Evolutionary conservation across 2,329 filamentous ascomycete species (phyloP), one percentile per base, ranked within the genome.

Genomic region (Hyphodiscus sp.): DNA sequence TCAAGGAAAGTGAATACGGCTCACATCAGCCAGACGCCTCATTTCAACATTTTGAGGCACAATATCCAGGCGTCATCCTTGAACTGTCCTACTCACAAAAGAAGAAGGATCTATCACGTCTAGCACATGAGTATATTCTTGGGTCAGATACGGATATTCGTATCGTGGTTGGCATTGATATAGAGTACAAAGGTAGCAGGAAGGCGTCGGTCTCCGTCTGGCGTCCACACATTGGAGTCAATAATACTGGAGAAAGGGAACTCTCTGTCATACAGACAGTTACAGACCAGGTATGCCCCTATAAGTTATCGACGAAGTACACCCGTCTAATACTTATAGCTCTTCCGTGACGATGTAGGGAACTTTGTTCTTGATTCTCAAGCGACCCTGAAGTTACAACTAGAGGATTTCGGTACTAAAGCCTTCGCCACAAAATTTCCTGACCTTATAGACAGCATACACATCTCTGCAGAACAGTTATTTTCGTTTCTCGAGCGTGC

Each of bases 81-180:
- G 64, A 67, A 51, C 51, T 67, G 41, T 63, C 61, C 20, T 66
- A 65, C 43, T 61, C 60, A 11, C 64, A 66, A 59, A 59, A 63
- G 49, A 53, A 55, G 45, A 63, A 62, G 20, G 59, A 64, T 49
- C 54, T 67, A 18, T 51, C 54, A 41, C 47, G 58, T 52, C 51
- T 67, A 41, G 64, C 62, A 29, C 47, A 66, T 47, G 57, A 53
- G 42, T 66, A 67, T 50, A 63, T 67, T 41, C 49, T 63, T 51
- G 58, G 60, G 42, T 61, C 56, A 43, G 30, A 58, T 48, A 56
- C 58, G 23, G 52, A 55, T 49, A 64, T 66, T 43, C 52, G 60
- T 41, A 60, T 63, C 47, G 61, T 67, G 19, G 50, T 66, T 51
- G 62, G 64, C 42, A 55, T 67, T 48, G 63, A 67, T 44, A 56